Evolutionary conservation across 1,284 basidiomycete species (phyloP).

Genomic region (Crucibulum cyathiforme): DNA sequence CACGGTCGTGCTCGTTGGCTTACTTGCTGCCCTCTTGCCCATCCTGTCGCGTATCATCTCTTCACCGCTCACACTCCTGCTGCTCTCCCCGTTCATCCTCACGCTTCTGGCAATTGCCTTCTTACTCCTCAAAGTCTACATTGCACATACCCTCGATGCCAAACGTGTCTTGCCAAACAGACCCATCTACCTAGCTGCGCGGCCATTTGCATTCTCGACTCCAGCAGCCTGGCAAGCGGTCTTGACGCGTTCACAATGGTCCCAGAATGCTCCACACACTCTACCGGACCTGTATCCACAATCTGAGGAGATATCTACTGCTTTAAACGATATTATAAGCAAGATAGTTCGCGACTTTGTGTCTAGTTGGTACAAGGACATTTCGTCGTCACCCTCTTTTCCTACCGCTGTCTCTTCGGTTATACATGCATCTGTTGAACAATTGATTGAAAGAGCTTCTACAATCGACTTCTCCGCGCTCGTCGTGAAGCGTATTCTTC

Average conservation of each 20-base stretch:
- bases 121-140: constrained; percentile 57
- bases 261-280: constrained; percentile 68
- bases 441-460: constrained; percentile 60
- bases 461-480: constrained; percentile 79
- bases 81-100: constrained; percentile 67
- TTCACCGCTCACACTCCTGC: constrained; percentile 68
- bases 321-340: constrained; percentile 79
- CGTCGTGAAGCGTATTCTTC: constrained; percentile 83
- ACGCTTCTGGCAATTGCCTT: constrained; percentile 54
- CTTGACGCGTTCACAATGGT: constrained; percentile 84
- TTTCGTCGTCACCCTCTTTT: constrained; percentile 88
- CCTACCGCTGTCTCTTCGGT: constrained; percentile 82
- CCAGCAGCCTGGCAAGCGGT: constrained; percentile 92
- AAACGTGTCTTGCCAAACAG: constrained; percentile 38
- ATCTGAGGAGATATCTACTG: constrained; percentile 66
- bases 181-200: constrained; percentile 57
- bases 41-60: constrained; percentile 58
- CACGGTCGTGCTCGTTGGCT: constrained; percentile 56
- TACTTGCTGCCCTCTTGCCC: constrained; percentile 62
- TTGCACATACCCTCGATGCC: constrained; percentile 64
- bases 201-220: constrained; percentile 82
- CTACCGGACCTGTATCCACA: constrained; percentile 66
- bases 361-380: constrained; percentile 81
- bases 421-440: constrained; percentile 71
- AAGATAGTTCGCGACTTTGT: constrained; percentile 86